Base-by-base conservation (phyloP, 1,284 basidiomycete species). In the Irpex lacteus region DNA sequence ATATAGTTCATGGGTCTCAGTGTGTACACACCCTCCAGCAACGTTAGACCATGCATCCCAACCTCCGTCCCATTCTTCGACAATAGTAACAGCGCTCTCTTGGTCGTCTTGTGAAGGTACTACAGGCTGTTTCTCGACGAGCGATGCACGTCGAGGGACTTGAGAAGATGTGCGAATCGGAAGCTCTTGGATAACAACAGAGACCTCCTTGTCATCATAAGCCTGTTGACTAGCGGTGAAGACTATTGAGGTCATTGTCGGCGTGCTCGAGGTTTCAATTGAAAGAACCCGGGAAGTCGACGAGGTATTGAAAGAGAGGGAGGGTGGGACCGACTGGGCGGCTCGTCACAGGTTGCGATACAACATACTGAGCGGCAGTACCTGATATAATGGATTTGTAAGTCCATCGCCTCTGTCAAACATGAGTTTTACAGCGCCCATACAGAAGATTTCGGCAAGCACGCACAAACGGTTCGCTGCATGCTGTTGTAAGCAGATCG, bases 31-130 rank as follows among this genome's bases (percentile, higher is more conserved):
- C 59, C 34, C 59, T 18, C 59, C 40, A 38, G 40, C 37, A 44
- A 60, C 59, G 7, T 26, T 19, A 1, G 40, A 60, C 59, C 59
- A 60, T 36, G 59, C 59, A 18, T 26, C 26, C 34, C 26, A n/a
- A 19, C 59, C 59, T 6, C 59, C 59, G n/a, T 60, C 59, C 44
- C 44, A 47, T 47, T 47, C 44, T 18, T 47, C 44, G 44, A 47
- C 44, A 47, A 47, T 47, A n/a, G 44, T 11, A 11, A 13, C 13
- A n/a, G 18, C 44, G 7, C 18, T 7, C 44, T 47, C 44, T 18
- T 13, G 4, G 15, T 47, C 44, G 44, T 47, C 13, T 47, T 47
- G 44, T n/a, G 44, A 36, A 8, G 34, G 34, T 36, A 36, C 8
- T 36, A 7, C 34, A 36, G 34, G 44, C 15, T 15, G 44, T n/a